Percentiles rank a stretch among this genome's conserved stretches.
phyloP scores from a whole-genome alignment of 768 basidiomycete species.

The Phylloporus arenicola region DNA sequence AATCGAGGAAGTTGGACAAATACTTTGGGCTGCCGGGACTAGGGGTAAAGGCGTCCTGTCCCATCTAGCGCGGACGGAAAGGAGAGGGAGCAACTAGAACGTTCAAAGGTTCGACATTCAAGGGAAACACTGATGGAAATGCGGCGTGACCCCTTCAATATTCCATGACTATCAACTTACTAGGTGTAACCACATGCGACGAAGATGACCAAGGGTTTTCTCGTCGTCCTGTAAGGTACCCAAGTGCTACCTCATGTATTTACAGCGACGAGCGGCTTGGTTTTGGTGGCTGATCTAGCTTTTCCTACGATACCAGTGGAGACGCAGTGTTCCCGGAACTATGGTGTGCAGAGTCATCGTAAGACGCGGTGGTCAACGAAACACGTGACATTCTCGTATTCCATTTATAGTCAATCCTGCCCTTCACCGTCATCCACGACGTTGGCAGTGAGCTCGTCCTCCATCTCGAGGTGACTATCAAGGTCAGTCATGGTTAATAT shows the following conservation, averaged over 20 bases:
- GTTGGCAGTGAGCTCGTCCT: neutral
- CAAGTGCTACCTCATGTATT: too few relatives aligned
- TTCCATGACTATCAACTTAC: too few relatives aligned
- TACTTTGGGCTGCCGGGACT: neutral
- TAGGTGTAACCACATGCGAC: too few relatives aligned
- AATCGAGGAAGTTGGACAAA: neutral
- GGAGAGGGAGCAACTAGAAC: neutral
- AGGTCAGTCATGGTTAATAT: slow-evolving; percentile 3
- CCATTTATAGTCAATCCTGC: slow-evolving; percentile 9
- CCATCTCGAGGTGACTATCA: neutral
- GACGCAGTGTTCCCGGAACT: too few relatives aligned
- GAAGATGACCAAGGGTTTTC: too few relatives aligned
- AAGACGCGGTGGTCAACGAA: neutral
- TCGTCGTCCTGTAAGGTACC: too few relatives aligned
- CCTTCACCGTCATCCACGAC: slow-evolving; percentile 12
- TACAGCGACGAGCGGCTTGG: too few relatives aligned
- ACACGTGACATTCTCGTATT: slow-evolving; percentile 13
- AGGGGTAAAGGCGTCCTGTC: neutral
- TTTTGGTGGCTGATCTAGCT: too few relatives aligned
- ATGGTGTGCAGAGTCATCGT: neutral
- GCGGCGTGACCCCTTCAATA: too few relatives aligned
- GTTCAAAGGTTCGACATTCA: too few relatives aligned
- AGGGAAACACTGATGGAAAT: too few relatives aligned
- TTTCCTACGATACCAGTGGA: neutral
- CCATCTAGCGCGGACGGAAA: neutral